Conservation (phyloP, 768 basidiomycete genomes). For the Boletellus sp. region DNA sequence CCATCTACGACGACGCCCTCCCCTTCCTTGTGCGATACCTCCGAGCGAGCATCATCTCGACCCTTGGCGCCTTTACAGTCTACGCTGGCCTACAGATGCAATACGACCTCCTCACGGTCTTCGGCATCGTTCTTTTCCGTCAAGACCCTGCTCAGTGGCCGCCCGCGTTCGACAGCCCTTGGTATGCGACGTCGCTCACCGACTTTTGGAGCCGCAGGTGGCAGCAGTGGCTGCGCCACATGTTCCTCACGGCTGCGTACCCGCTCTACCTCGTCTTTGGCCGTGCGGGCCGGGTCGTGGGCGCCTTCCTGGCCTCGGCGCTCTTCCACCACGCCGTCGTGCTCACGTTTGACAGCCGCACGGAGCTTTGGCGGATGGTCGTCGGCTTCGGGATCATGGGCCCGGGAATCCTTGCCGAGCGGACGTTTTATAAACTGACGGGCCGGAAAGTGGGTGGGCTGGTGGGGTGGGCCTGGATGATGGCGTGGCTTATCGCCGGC, state of each 20-base stretch:
- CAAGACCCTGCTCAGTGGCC: neutral
- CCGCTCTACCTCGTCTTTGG: neutral
- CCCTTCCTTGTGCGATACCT: neutral
- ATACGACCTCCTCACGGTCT: neutral
- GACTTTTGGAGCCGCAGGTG: too few species aligned
- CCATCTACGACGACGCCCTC: neutral
- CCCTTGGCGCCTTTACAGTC: neutral
- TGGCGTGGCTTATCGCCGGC: too few species aligned
- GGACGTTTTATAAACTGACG: too few species aligned
- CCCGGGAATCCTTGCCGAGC: neutral
- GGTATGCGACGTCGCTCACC: neutral
- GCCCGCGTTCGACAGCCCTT: neutral
- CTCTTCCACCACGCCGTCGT: neutral
- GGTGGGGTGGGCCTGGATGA: too few species aligned
- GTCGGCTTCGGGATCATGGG: neutral
- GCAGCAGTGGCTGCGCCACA: neutral
- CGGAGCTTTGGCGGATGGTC: neutral
- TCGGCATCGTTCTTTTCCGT: neutral
- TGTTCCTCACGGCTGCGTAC: neutral
- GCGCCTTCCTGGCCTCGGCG: neutral
- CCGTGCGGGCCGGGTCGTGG: neutral
- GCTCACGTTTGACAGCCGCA: neutral
- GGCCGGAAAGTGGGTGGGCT: too few species aligned
- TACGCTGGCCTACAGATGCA: neutral
- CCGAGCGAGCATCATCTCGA: neutral